Evolutionary conservation across 2,329 filamentous ascomycete genomes (phyloP).

Genomic region (Parastagonospora nodorum): DNA sequence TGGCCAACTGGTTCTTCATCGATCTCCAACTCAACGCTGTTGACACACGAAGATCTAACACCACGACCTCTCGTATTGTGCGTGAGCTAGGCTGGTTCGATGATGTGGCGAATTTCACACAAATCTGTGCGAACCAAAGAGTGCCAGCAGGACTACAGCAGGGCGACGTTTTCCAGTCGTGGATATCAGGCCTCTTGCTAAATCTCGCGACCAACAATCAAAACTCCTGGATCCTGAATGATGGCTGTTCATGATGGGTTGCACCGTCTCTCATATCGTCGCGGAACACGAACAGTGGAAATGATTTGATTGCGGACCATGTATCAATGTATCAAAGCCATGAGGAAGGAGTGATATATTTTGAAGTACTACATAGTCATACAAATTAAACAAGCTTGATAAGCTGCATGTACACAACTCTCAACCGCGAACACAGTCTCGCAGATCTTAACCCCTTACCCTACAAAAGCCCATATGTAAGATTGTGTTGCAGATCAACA

Average conservation of each 20-base stretch:
- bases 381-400: neutral
- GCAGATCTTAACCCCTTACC: neutral
- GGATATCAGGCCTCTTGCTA: neutral
- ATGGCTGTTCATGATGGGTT: neutral
- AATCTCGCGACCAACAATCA: neutral
- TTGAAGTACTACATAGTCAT: neutral
- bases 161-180: neutral
- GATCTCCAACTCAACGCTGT: neutral
- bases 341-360: neutral
- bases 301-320: neutral
- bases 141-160: neutral
- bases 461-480: neutral
- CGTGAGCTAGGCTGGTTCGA: neutral
- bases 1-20: neutral
- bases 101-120: neutral
- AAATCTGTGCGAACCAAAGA: neutral
- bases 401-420: neutral
- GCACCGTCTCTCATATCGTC: neutral
- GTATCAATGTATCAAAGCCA: neutral
- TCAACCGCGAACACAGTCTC: neutral
- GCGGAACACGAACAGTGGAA: neutral
- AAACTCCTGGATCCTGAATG: neutral
- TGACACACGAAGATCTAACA: neutral
- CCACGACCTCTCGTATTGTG: neutral
- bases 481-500: neutral